These are phyloP conservation scores for Yarrowia porcina DNA, from an alignment of 805 yeast genomes.

Conservation along the genomic window DNA sequence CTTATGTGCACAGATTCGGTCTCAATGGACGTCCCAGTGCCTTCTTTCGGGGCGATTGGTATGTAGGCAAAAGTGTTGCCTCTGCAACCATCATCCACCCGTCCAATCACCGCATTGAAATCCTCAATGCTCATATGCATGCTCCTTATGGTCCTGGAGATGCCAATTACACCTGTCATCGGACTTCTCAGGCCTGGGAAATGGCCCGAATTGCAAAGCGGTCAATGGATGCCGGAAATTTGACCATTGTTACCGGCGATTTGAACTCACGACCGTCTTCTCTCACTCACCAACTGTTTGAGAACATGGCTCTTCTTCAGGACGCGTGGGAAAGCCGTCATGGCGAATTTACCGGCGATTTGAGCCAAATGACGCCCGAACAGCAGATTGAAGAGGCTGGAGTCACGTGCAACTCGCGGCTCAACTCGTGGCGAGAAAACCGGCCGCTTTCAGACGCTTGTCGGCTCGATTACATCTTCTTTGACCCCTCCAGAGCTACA, in stretches of 20 bases:
- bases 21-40: slow-evolving; percentile 94
- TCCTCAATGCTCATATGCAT: slow-evolving; percentile 92
- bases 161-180: slow-evolving; percentile 83
- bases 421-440: slow-evolving; percentile 80
- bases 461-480: slow-evolving; percentile 83
- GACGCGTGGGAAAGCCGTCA: slow-evolving; percentile 81
- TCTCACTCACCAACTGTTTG: slow-evolving; percentile 71
- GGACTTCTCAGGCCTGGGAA: slow-evolving; percentile 97
- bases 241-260: slow-evolving; percentile 89
- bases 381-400: slow-evolving; percentile 74
- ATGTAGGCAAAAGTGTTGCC: slow-evolving; percentile 86
- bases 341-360: slow-evolving; percentile 45
- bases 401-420: slow-evolving; percentile 80
- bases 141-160: slow-evolving; percentile 93
- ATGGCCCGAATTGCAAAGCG: slow-evolving; percentile 63
- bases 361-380: slow-evolving; percentile 49
- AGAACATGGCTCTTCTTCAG: slow-evolving; percentile 59
- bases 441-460: slow-evolving; percentile 65
- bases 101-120: slow-evolving; percentile 53
- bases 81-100: slow-evolving; percentile 63
- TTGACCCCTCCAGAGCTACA: slow-evolving; percentile 53
- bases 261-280: slow-evolving; percentile 86
- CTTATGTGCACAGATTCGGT: slow-evolving; percentile 81
- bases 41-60: slow-evolving; percentile 94
- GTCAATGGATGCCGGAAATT: slow-evolving; percentile 70